A percentile compares a stretch with the other conserved stretches of the same genome.
phyloP scores from a whole-genome alignment of 345 rosid genomes.

The Lepidium didymum region DNA sequence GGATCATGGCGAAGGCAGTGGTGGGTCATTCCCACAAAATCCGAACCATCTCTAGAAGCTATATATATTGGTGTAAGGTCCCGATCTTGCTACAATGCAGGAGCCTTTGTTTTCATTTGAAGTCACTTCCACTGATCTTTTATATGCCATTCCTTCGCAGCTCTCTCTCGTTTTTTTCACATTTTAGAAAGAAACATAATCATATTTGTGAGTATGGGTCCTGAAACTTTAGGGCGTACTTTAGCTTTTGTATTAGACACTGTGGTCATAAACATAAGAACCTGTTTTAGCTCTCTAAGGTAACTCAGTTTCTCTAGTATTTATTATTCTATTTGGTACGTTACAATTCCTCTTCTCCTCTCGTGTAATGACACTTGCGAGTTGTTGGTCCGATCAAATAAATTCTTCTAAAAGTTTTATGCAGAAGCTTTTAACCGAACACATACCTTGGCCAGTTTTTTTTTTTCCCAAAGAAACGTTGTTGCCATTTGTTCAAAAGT shows the following conservation, averaged over 20 bases:
- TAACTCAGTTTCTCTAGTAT: neutral
- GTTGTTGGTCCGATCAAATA: too few relatives aligned
- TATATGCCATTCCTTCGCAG: slow-evolving; percentile 3
- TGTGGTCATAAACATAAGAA: slow-evolving; percentile 6
- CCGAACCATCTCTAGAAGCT: slow-evolving; percentile 20
- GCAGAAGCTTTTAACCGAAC: too few relatives aligned
- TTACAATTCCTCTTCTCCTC: neutral
- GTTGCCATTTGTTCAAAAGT: too few relatives aligned
- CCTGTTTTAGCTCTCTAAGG: neutral
- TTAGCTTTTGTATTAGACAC: slow-evolving; percentile 23
- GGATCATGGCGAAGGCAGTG: slow-evolving; percentile 33
- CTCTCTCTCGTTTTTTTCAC: neutral
- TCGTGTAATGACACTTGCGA: too few relatives aligned
- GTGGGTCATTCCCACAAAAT: slow-evolving; percentile 34
- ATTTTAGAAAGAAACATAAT: slow-evolving; percentile 19
- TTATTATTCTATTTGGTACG: neutral
- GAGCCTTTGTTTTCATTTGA: neutral
- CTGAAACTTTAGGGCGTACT: slow-evolving; percentile 20
- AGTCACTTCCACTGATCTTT: slow-evolving; percentile 9
- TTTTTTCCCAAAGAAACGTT: too few relatives aligned
- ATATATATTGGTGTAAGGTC: neutral
- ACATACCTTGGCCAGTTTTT: too few relatives aligned
- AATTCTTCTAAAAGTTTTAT: too few relatives aligned
- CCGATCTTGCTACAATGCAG: neutral
- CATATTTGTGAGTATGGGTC: slow-evolving; percentile 26